Base-by-base conservation (phyloP, 139 green algal species). In the Coelastrella sp. region DNA sequence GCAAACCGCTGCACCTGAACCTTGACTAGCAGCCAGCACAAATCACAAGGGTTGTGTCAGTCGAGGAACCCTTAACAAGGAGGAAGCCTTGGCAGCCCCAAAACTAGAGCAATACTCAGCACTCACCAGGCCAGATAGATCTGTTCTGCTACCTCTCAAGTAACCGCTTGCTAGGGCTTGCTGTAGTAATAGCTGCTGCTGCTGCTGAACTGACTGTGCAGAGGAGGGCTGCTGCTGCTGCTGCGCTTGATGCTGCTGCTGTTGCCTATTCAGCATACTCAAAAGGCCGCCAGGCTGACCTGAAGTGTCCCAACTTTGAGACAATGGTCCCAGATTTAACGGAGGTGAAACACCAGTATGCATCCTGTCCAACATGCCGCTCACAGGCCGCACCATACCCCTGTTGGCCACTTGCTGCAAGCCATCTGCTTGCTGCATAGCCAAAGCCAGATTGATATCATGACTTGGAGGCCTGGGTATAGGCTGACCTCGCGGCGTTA, bases 221-320 rank as follows among this genome's bases (percentile, higher is more conserved):
- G 17, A 34, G 60, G 38, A 1, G 66, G 59, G 57, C 74, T 82
- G 67, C 72, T 77, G 63, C 83, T 72, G 48, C 41, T 75, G 50
- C 64, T 78, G 41, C 64, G 76, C 19, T 66, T 86, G 66, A 50
- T 86, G 68, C 66, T 88, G 87, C 57, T 90, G 87, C 62, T 90
- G 67, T 35, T 64, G 69, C 25, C 79, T 71, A 6, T 68, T 66
- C 45, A 88, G 35, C 43, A 88, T 23, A 19, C 34, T 68, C 62
- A 85, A 7, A 30, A 85, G 62, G 30, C 43, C 37, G 9, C 30
- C 79, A 4, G 79, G 62, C 19, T 77, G 15, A 23, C 38, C 30
- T n/a, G 79, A 72, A 8, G 79, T 72, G 79, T 85, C 79, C 79
- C 79, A 85, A 27, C 62, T 78, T 35, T 85, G 79, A 50, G 59